Evolutionary conservation across 2,329 filamentous ascomycete species (phyloP).

Genomic region (Ophiocordyceps unilateralis): DNA sequence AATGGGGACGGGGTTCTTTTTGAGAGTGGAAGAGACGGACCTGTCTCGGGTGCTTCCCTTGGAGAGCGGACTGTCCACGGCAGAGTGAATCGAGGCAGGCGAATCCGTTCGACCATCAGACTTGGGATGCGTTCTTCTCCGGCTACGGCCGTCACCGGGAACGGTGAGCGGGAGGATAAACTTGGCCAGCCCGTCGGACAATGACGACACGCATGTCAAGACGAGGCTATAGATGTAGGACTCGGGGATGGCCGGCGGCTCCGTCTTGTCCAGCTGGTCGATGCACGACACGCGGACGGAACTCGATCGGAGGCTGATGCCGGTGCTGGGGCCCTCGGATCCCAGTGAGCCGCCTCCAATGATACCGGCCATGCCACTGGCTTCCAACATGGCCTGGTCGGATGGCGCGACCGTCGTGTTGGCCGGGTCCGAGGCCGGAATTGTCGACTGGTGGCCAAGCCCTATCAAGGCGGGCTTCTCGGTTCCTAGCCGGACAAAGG

Average conservation of each 20-base stretch:
- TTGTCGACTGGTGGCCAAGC: conserved; percentile 71
- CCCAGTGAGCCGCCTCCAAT: conserved; percentile 59
- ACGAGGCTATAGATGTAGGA: conserved; percentile 88
- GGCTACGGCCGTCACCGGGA: conserved; percentile 44
- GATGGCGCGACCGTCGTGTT: conserved; percentile 39
- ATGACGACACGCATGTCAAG: conserved; percentile 70
- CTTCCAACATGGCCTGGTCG: conserved; percentile 79
- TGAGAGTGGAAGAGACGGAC: conserved; percentile 41
- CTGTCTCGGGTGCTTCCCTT: conserved; percentile 31
- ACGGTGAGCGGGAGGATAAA: conserved; percentile 86
- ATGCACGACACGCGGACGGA: conserved; percentile 73
- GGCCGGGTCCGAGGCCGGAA: conserved; percentile 45
- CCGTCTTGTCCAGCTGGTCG: conserved; percentile 84
- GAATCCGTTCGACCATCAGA: conserved; percentile 26
- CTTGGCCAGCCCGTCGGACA: conserved; percentile 85
- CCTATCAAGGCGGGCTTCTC: conserved; percentile 85
- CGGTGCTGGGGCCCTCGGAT: conserved; percentile 48
- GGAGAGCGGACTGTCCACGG: conserved; percentile 12
- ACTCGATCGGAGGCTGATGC: conserved; percentile 87
- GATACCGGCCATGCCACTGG: conserved; percentile 72
- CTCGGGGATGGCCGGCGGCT: conserved; percentile 67
- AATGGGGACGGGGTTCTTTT: conserved; percentile 59
- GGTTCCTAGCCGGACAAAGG: conserved; percentile 80
- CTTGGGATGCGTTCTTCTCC: conserved; percentile 29
- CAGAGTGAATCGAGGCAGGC: conserved; percentile 19